Evolutionary conservation across 1,284 basidiomycete species (phyloP).

Genomic region (Cryptococcus jaspeensis): DNA sequence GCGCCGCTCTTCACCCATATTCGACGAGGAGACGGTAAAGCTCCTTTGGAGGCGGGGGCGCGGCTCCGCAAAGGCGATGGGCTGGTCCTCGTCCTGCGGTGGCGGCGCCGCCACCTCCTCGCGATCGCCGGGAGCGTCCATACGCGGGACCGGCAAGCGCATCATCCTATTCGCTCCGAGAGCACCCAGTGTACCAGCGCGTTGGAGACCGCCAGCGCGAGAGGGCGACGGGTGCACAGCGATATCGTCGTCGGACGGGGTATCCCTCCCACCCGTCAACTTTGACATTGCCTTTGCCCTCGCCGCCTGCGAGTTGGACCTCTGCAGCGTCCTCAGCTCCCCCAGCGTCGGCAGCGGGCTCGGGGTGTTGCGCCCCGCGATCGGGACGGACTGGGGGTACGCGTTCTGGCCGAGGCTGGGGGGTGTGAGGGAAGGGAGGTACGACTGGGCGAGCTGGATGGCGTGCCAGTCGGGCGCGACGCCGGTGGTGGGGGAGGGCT

Average conservation of each 20-base stretch:
- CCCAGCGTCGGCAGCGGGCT: slow-evolving; percentile 46
- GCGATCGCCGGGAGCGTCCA: neutral
- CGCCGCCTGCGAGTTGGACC: slow-evolving; percentile 50
- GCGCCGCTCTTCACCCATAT: slow-evolving; percentile 50
- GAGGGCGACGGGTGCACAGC: slow-evolving; percentile 21
- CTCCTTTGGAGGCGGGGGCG: slow-evolving; percentile 47
- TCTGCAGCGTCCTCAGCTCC: slow-evolving; percentile 43
- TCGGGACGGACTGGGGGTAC: slow-evolving; percentile 8
- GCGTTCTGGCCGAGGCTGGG: slow-evolving; percentile 18
- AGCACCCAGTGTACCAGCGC: slow-evolving; percentile 38
- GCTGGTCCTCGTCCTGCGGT: neutral
- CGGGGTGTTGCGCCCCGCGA: slow-evolving; percentile 37
- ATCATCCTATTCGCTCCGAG: slow-evolving; percentile 25
- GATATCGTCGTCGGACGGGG: slow-evolving; percentile 19
- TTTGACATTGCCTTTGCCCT: slow-evolving; percentile 48
- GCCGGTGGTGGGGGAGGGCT: slow-evolving; percentile 18
- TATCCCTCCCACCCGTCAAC: slow-evolving; percentile 44
- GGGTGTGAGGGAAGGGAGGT: slow-evolving; percentile 41
- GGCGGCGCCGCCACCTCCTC: neutral
- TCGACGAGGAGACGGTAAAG: slow-evolving; percentile 47
- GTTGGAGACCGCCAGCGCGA: slow-evolving; percentile 20
- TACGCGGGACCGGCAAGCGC: slow-evolving; percentile 6
- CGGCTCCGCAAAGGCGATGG: slow-evolving; percentile 18
- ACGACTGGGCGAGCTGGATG: slow-evolving; percentile 41
- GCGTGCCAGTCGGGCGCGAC: slow-evolving; percentile 38